Percentiles rank a stretch among this genome's conserved stretches.
Conservation (phyloP, 2,329 filamentous ascomycete genomes). For the Alternaria sp. region DNA sequence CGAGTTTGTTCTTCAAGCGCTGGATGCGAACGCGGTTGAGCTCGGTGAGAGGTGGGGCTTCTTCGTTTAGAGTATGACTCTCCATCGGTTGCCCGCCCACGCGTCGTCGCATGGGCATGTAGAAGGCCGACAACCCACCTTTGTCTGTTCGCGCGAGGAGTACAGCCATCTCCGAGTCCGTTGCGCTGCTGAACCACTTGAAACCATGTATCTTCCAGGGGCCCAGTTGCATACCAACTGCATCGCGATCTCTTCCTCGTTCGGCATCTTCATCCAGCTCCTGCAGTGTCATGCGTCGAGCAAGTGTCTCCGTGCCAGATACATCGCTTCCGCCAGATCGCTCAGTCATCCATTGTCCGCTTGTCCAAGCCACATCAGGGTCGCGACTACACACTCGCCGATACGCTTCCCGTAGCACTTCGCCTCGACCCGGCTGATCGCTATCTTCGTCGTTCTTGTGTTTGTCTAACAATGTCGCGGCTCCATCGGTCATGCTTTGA, state of each 20-base stretch:
- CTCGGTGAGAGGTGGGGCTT: constrained; percentile 44
- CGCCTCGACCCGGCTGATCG: constrained; percentile 38
- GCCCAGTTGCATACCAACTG: constrained; percentile 54
- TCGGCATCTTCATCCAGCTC: constrained; percentile 32
- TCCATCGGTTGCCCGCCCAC: constrained; percentile 12
- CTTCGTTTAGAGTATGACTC: constrained; percentile 12
- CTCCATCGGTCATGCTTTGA: constrained; percentile 71
- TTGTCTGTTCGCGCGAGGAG: constrained; percentile 66
- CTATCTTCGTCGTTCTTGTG: constrained; percentile 31
- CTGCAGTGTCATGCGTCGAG: constrained; percentile 37
- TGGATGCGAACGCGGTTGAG: constrained; percentile 73
- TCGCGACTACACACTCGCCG: constrained; percentile 62
- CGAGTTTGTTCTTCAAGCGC: constrained; percentile 75
- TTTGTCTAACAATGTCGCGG: constrained; percentile 40
- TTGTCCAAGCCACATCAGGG: constrained; percentile 66
- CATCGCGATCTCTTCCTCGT: constrained; percentile 35
- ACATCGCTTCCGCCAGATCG: constrained; percentile 73
- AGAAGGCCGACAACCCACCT: constrained; percentile 66
- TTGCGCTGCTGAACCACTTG: constrained; percentile 75
- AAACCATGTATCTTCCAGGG: constrained; percentile 70
- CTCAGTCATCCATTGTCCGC: constrained; percentile 81
- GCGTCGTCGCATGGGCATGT: constrained; percentile 65
- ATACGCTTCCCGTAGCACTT: constrained; percentile 61
- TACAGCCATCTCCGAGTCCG: constrained; percentile 69
- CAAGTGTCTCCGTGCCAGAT: constrained; percentile 69